phyloP scores from a whole-genome alignment of 1,284 basidiomycete genomes.

The Cutaneotrichosporon cutaneum region DNA sequence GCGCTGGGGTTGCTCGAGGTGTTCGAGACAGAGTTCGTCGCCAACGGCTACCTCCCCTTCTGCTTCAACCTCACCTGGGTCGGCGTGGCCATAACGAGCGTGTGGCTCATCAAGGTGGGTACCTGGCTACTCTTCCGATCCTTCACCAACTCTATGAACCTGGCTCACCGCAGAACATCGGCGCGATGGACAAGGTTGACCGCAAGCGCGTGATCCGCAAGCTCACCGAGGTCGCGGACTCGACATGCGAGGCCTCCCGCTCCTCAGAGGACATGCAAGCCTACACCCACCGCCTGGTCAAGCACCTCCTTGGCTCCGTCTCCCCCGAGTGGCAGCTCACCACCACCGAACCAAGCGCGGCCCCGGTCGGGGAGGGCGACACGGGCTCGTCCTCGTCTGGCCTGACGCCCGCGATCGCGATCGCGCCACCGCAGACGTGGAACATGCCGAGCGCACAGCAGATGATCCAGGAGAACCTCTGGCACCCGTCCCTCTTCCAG shows the following conservation, averaged over 20 bases:
- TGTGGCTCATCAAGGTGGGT: conserved; percentile 35
- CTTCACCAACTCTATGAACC: not conserved
- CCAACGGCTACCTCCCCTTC: conserved; percentile 29
- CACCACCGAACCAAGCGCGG: not conserved
- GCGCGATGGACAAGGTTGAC: conserved; percentile 28
- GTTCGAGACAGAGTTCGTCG: conserved; percentile 30
- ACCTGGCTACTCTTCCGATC: not conserved
- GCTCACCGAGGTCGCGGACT: conserved; percentile 23
- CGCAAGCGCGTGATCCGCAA: conserved; percentile 24
- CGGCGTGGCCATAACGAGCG: conserved; percentile 27
- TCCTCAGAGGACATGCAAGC: conserved; percentile 34
- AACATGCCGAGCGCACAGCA: conserved; percentile 27
- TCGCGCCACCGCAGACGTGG: conserved; percentile 19
- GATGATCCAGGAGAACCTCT: conserved; percentile 34
- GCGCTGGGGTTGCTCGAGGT: conserved; percentile 28
- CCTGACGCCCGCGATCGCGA: not conserved
- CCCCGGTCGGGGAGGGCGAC: not conserved
- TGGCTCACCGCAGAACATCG: conserved; percentile 28
- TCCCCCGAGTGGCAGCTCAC: conserved; percentile 15
- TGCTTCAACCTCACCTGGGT: conserved; percentile 33
- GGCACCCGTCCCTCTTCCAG: conserved; percentile 21
- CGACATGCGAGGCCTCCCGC: conserved; percentile 25
- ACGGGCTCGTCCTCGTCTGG: not conserved
- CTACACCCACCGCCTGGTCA: conserved; percentile 35
- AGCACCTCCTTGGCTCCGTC: conserved; percentile 29